These are phyloP conservation scores for Calycina marina DNA, from an alignment of 2,329 filamentous ascomycete genomes.

Conservation along the genomic window DNA sequence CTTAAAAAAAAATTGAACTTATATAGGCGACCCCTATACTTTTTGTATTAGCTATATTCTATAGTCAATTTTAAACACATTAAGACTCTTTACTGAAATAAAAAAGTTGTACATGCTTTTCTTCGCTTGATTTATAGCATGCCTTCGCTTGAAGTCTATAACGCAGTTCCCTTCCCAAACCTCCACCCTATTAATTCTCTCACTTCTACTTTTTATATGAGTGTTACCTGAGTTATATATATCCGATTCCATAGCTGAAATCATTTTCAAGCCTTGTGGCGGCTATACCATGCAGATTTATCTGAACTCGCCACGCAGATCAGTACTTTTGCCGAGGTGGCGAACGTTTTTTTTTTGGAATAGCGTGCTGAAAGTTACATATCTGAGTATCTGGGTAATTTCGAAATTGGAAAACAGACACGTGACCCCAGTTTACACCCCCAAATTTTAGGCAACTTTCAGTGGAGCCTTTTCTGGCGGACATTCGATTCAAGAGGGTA, in stretches of 20 bases:
- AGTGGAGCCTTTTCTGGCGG: background rate
- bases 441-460: background rate
- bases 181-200: conserved; percentile 1
- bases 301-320: background rate
- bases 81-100: conserved; percentile 4
- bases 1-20: too few species aligned
- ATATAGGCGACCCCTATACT: too few species aligned
- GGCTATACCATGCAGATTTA: conserved; percentile 2
- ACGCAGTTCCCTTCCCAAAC: conserved; percentile 3
- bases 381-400: too few species aligned
- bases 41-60: conserved; percentile 4
- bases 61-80: conserved; percentile 6
- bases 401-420: background rate
- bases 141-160: conserved; percentile 4
- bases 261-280: conserved; percentile 7
- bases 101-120: conserved; percentile 1
- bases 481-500: background rate
- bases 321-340: background rate
- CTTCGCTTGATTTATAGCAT: conserved; percentile 4
- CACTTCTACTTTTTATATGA: background rate
- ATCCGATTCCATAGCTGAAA: conserved; percentile 3
- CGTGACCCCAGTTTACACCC: background rate
- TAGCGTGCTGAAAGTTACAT: background rate
- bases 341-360: background rate
- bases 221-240: conserved; percentile 3